Conservation (phyloP, 1,284 basidiomycete genomes). For the Puccinia brachypodii region DNA sequence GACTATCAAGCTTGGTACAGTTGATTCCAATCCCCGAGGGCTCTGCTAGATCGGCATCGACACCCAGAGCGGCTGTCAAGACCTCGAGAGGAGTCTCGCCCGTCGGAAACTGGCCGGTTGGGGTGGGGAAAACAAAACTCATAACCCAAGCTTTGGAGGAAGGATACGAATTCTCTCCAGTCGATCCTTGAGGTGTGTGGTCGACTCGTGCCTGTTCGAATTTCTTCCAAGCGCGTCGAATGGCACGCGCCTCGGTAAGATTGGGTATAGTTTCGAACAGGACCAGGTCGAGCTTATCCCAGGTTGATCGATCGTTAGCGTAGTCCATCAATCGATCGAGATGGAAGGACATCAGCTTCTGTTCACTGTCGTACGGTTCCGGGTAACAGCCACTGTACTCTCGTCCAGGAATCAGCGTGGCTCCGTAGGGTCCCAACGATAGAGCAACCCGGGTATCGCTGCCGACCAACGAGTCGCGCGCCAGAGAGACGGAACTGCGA, state of each 20-base stretch:
- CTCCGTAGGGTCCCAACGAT: constrained; percentile 73
- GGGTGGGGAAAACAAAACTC: constrained; percentile 67
- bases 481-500: neutral
- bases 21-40: constrained; percentile 70
- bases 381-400: constrained; percentile 59
- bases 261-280: constrained; percentile 80
- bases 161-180: constrained; percentile 35
- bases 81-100: constrained; percentile 13
- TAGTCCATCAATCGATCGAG: constrained; percentile 64
- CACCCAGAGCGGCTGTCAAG: neutral
- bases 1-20: constrained; percentile 62
- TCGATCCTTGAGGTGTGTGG: constrained; percentile 57
- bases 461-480: neutral
- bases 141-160: constrained; percentile 72
- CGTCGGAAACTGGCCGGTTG: constrained; percentile 17
- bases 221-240: constrained; percentile 62
- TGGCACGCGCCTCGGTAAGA: constrained; percentile 66
- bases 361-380: constrained; percentile 36
- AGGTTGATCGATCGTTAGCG: constrained; percentile 61
- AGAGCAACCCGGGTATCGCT: constrained; percentile 62
- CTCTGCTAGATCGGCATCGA: constrained; percentile 49
- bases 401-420: constrained; percentile 67
- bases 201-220: neutral
- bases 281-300: constrained; percentile 66
- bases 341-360: constrained; percentile 36